Evolutionary conservation across 768 basidiomycete species (phyloP).

Genomic region (Termitomyces bulborhizus): DNA sequence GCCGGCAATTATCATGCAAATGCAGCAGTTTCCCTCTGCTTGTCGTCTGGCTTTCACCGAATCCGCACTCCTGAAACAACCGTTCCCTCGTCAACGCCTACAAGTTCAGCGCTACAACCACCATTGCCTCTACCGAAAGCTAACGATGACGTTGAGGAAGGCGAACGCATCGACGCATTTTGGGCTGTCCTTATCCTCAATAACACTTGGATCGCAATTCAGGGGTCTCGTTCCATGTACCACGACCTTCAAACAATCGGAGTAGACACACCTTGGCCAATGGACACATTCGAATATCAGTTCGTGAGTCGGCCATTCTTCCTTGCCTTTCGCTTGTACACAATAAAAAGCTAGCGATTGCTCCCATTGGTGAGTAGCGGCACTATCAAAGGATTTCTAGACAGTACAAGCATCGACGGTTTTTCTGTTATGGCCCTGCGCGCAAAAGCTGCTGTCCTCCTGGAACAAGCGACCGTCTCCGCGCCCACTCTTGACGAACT

Average conservation of each 20-base stretch:
- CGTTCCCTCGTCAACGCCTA: not conserved
- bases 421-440: conserved; percentile 20
- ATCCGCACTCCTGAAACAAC: conserved; percentile 15
- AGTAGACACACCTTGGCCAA: conserved; percentile 32
- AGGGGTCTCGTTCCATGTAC: conserved; percentile 36
- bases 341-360: conserved; percentile 8
- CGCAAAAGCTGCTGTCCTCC: conserved; percentile 26
- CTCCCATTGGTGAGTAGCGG: conserved; percentile 13
- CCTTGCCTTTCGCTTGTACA: not conserved
- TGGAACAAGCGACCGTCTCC: conserved; percentile 23
- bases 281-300: conserved; percentile 15
- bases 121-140: conserved; percentile 23
- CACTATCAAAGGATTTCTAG: conserved; percentile 23
- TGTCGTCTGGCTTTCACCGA: conserved; percentile 31
- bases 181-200: conserved; percentile 34
- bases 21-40: conserved; percentile 35
- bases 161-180: conserved; percentile 27
- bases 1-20: conserved; percentile 44
- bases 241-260: conserved; percentile 26
- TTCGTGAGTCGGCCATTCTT: conserved; percentile 3
- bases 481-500: conserved; percentile 2
- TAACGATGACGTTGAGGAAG: conserved; percentile 18
- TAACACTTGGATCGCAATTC: conserved; percentile 38
- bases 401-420: conserved; percentile 18
- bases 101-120: conserved; percentile 8